These are phyloP conservation scores for Fagopyrum tataricum DNA, from an alignment of 148 eudicot species.

Conservation along the genomic window DNA sequence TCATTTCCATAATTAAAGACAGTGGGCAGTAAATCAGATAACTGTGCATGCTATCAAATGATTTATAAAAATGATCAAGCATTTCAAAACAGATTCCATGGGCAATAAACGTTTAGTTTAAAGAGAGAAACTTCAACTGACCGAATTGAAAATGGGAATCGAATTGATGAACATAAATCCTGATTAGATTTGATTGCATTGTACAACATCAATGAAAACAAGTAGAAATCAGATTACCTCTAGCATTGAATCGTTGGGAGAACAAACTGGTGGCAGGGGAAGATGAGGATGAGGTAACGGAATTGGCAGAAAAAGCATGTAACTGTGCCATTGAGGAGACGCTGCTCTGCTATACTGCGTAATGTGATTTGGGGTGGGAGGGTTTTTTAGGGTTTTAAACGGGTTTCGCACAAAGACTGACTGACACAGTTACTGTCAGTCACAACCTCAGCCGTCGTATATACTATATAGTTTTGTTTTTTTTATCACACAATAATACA, in stretches of 20 bases:
- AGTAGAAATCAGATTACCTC: background rate
- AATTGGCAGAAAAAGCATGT: background rate
- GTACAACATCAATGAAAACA: background rate
- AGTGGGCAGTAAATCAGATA: background rate
- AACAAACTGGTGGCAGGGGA: background rate
- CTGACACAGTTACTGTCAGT: too few relatives aligned
- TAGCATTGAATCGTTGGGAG: background rate
- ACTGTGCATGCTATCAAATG: background rate
- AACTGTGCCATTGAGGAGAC: constrained; percentile 2
- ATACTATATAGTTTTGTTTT: too few relatives aligned
- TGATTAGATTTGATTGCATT: background rate
- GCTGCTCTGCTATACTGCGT: background rate
- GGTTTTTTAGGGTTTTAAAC: constrained; percentile 1
- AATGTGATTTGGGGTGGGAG: background rate
- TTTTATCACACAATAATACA: too few relatives aligned
- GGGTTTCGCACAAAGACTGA: background rate
- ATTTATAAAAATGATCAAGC: too few relatives aligned
- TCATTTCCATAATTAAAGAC: background rate
- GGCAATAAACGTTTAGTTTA: too few relatives aligned
- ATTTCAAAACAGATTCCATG: background rate
- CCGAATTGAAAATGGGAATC: background rate
- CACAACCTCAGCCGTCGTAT: too few relatives aligned
- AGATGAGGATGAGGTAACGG: background rate
- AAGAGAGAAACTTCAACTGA: background rate
- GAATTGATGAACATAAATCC: background rate